A percentile compares a stretch with the other conserved stretches of the same genome.
phyloP scores from a whole-genome alignment of 140 eudicot genomes.

The Flaveria floridana region DNA sequence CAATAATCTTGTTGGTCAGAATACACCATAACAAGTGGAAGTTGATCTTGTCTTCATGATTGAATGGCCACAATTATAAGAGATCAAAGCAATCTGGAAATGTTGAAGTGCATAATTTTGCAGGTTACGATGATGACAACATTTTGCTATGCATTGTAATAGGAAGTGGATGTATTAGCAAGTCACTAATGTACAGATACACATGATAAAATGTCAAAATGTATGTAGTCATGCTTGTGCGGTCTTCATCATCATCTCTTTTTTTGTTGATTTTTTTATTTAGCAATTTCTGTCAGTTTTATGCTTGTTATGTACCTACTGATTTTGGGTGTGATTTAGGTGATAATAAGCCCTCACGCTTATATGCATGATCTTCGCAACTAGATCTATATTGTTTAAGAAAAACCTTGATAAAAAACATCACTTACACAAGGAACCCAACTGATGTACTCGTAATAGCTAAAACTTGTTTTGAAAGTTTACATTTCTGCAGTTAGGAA shows the following conservation, averaged over 20 bases:
- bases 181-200: not conserved
- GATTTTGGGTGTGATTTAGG: not conserved
- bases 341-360: not conserved
- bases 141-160: not conserved
- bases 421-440: not conserved
- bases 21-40: too few species aligned
- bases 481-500: not conserved
- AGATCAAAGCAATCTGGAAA: not conserved
- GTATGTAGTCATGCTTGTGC: not conserved
- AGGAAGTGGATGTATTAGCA: not conserved
- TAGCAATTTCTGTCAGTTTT: not conserved
- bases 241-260: not conserved
- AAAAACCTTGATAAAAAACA: not conserved
- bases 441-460: not conserved
- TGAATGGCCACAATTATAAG: too few species aligned
- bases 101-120: not conserved
- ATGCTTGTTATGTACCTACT: not conserved
- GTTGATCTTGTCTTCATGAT: too few species aligned
- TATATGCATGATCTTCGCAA: not conserved
- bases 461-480: not conserved
- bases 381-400: not conserved
- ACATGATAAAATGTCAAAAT: not conserved
- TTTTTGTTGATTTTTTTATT: not conserved
- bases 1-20: too few species aligned
- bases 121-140: not conserved